Evolutionary conservation across 1,139 yeast species (phyloP).

Genomic region (Candida smagusa): DNA sequence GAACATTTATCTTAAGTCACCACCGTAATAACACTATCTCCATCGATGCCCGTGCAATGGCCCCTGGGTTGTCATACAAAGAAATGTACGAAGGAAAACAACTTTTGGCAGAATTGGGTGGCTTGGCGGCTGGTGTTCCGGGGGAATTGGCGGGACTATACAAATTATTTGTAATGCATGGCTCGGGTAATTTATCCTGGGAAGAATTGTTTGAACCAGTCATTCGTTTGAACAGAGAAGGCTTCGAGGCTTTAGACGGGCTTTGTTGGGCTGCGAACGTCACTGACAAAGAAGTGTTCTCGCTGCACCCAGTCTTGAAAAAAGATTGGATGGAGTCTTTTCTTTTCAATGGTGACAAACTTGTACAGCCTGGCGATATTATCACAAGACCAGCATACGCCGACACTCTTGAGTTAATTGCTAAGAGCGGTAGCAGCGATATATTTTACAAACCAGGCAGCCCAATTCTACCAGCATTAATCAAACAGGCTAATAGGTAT

Average conservation of each 20-base stretch:
- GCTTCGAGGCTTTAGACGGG: constrained; percentile 58
- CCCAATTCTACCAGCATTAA: constrained; percentile 61
- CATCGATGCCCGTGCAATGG: constrained; percentile 86
- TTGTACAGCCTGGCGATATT: constrained; percentile 53
- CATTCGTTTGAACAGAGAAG: constrained; percentile 59
- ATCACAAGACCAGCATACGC: constrained; percentile 63
- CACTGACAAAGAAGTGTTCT: constrained; percentile 25
- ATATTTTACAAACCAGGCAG: constrained; percentile 82
- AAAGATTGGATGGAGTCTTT: constrained; percentile 45
- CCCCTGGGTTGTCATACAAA: constrained; percentile 61
- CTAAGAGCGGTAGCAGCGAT: constrained; percentile 69
- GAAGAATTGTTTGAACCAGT: constrained; percentile 73
- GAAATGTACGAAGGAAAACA: constrained; percentile 59
- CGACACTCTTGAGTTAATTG: constrained; percentile 62
- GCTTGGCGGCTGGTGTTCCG: constrained; percentile 81
- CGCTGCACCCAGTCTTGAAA: constrained; percentile 21
- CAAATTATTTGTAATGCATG: constrained; percentile 54
- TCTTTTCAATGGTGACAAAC: constrained; percentile 34
- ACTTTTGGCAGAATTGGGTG: constrained; percentile 64
- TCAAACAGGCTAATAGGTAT: constrained; percentile 35
- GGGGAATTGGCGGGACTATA: constrained; percentile 86
- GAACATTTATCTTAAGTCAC: constrained; percentile 68
- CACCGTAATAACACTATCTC: constrained; percentile 33
- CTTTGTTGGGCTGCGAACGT: constrained; percentile 33
- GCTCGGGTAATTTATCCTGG: constrained; percentile 75